These are phyloP conservation scores for Corynascus novoguineensis DNA, from an alignment of 495 filamentous ascomycete species.

Conservation along the genomic window DNA sequence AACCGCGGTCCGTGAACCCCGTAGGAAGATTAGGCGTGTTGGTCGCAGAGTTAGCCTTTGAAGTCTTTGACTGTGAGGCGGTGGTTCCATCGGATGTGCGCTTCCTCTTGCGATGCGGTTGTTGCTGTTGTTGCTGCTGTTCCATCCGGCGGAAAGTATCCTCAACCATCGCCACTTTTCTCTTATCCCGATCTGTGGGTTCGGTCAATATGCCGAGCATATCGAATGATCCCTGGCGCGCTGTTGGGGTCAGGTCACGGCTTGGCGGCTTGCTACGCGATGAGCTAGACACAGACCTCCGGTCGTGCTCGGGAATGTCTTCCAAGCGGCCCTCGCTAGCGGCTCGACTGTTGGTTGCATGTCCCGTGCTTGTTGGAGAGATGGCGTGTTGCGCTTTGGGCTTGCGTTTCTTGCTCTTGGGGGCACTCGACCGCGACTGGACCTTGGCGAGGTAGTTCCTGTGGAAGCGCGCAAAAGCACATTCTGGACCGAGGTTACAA, in stretches of 20 bases:
- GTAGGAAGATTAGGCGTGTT: slow-evolving; percentile 32
- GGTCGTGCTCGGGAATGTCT: slow-evolving; percentile 51
- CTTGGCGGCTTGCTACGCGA: slow-evolving; percentile 68
- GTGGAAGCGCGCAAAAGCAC: slow-evolving; percentile 69
- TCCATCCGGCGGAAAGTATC: slow-evolving; percentile 65
- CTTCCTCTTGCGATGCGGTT: slow-evolving; percentile 52
- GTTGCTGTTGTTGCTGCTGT: slow-evolving; percentile 45
- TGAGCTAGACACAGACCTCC: slow-evolving; percentile 68
- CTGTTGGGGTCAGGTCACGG: slow-evolving; percentile 71
- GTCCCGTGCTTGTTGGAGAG: slow-evolving; percentile 64
- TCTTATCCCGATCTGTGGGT: slow-evolving; percentile 77
- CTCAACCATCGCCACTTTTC: slow-evolving; percentile 80
- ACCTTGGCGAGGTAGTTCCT: slow-evolving; percentile 52
- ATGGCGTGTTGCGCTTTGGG: slow-evolving; percentile 46
- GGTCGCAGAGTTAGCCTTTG: slow-evolving; percentile 29
- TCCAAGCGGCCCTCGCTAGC: slow-evolving; percentile 64
- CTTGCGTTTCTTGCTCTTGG: slow-evolving; percentile 58
- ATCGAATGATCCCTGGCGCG: slow-evolving; percentile 48
- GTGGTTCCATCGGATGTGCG: slow-evolving; percentile 53
- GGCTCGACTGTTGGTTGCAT: slow-evolving; percentile 70
- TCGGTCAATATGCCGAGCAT: slow-evolving; percentile 51
- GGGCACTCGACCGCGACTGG: slow-evolving; percentile 44
- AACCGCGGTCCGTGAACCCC: slow-evolving; percentile 36
- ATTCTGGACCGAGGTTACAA: slow-evolving; percentile 59
- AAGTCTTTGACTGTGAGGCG: slow-evolving; percentile 34